A percentile compares a stretch with the other conserved stretches of the same genome.
phyloP scores from a whole-genome alignment of 106 monocot species.

The Allium fistulosum region DNA sequence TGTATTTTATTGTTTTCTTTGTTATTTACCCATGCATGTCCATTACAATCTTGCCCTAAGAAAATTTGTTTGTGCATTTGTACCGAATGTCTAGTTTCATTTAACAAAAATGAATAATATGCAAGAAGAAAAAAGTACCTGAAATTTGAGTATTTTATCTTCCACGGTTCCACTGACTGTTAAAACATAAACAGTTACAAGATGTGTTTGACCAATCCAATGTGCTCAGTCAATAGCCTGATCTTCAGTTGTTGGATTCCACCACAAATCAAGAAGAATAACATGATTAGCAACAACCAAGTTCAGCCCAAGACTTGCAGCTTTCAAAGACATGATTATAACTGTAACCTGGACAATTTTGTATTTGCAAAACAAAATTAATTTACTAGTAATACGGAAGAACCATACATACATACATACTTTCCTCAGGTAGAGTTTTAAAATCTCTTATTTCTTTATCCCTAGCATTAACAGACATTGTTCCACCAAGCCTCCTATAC shows the following conservation, averaged over 20 bases:
- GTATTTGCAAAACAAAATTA: background rate
- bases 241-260: slow-evolving; percentile 94
- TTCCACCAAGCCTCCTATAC: slow-evolving; percentile 88
- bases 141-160: slow-evolving; percentile 80
- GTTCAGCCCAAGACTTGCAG: slow-evolving; percentile 91
- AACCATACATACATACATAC: background rate
- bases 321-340: slow-evolving; percentile 96
- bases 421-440: slow-evolving; percentile 71
- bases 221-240: slow-evolving; percentile 97
- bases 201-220: slow-evolving; percentile 87
- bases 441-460: slow-evolving; percentile 93
- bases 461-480: slow-evolving; percentile 80
- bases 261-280: slow-evolving; percentile 72
- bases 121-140: slow-evolving; percentile 34
- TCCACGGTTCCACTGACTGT: slow-evolving; percentile 79
- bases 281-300: slow-evolving; percentile 95
- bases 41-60: no score
- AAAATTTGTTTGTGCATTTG: no score
- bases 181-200: slow-evolving; percentile 79
- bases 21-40: no score
- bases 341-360: slow-evolving; percentile 54
- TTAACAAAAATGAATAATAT: no score
- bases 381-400: background rate
- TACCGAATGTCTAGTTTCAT: no score
- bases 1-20: no score